These are phyloP conservation scores for Sporobolomyces pararoseus DNA, from an alignment of 768 basidiomycete genomes.

Conservation along the genomic window DNA sequence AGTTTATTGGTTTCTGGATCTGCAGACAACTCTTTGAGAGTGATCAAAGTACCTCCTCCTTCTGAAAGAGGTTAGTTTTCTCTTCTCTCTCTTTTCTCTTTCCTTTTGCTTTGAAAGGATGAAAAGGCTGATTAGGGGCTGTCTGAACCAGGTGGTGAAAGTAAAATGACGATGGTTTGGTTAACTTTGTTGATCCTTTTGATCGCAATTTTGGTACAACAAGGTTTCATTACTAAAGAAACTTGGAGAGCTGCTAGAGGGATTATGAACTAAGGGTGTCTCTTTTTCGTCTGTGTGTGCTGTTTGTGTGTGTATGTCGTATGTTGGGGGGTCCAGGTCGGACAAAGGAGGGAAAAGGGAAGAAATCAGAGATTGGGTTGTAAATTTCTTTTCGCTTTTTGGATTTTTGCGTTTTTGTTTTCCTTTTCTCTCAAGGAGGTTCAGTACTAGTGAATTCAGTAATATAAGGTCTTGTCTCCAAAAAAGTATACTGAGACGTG, in stretches of 20 bases:
- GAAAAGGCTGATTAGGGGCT: neutral
- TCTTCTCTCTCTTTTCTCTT: slow-evolving; percentile 12
- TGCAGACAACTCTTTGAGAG: slow-evolving; percentile 79
- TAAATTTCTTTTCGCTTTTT: no score
- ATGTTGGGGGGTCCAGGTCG: no score
- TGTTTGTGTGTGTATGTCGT: neutral
- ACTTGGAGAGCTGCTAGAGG: slow-evolving; percentile 5
- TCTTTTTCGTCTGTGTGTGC: neutral
- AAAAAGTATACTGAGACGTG: no score
- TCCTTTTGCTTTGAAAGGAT: neutral
- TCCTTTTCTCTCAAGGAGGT: no score
- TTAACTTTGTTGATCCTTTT: slow-evolving; percentile 16
- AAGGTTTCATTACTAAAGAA: slow-evolving; percentile 11
- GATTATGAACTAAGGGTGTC: slow-evolving; percentile 7
- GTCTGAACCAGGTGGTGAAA: neutral
- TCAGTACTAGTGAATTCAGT: no score
- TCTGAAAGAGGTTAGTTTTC: slow-evolving; percentile 47
- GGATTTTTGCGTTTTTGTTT: no score
- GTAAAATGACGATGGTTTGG: slow-evolving; percentile 3
- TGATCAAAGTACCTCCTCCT: slow-evolving; percentile 64
- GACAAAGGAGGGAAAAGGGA: no score
- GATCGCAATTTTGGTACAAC: slow-evolving; percentile 14
- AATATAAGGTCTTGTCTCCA: no score
- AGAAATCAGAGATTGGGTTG: no score
- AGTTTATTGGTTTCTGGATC: slow-evolving; percentile 81